A percentile compares a stretch with the other conserved stretches of the same genome.
These are phyloP conservation scores for Sugiyamaella marilandica DNA, from an alignment of 805 yeast genomes.

Conservation along the genomic window DNA sequence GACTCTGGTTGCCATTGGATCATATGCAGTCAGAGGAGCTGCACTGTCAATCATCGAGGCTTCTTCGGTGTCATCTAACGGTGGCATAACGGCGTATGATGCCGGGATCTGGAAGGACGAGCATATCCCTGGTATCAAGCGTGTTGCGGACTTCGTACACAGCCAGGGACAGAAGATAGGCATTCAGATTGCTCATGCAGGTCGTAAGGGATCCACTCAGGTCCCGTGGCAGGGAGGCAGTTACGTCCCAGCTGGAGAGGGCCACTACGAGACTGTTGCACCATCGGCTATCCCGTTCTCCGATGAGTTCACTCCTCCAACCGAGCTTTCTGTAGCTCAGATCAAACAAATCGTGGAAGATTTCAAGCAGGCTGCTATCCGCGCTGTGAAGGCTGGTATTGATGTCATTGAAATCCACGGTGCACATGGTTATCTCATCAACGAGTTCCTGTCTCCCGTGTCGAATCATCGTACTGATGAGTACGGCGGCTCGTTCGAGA, in stretches of 20 bases:
- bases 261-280: constrained; percentile 15
- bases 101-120: constrained; percentile 49
- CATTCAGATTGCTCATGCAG: constrained; percentile 53
- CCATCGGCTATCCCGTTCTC: not conserved
- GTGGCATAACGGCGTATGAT: constrained; percentile 42
- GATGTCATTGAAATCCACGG: constrained; percentile 62
- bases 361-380: constrained; percentile 44
- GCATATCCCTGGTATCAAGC: constrained; percentile 42
- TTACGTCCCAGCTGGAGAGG: constrained; percentile 31
- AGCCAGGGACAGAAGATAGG: constrained; percentile 42
- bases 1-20: constrained; percentile 48
- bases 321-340: constrained; percentile 33
- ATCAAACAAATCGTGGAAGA: constrained; percentile 38
- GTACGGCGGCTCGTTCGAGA: constrained; percentile 59
- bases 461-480: constrained; percentile 53
- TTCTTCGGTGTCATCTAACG: constrained; percentile 38
- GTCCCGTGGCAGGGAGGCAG: constrained; percentile 24
- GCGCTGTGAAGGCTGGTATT: constrained; percentile 48
- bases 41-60: constrained; percentile 46
- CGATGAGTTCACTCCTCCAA: constrained; percentile 27
- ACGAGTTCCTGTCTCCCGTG: constrained; percentile 42
- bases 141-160: constrained; percentile 41
- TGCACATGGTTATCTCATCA: constrained; percentile 57
- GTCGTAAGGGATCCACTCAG: constrained; percentile 43
- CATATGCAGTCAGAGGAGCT: constrained; percentile 45